Conservation (phyloP, 192 early-diverging fungal species). For the Pecoramyces ruminantium region DNA sequence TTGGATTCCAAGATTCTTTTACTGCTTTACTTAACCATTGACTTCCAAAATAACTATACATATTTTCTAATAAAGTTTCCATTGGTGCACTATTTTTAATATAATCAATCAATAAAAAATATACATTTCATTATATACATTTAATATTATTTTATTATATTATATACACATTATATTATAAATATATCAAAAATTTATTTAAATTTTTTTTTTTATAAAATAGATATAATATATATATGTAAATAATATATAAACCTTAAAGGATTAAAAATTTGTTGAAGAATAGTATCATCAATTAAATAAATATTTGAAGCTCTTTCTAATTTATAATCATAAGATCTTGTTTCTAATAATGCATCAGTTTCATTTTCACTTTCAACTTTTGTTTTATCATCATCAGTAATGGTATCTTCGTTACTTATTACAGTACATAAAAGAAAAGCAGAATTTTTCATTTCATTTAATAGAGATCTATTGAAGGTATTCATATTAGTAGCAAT, state of each 20-base stretch:
- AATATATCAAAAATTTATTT: too few species aligned
- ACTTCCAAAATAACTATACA: slow-evolving; percentile 43
- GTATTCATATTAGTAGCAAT: slow-evolving; percentile 39
- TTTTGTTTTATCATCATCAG: neutral
- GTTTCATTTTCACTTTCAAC: slow-evolving; percentile 1
- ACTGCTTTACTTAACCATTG: slow-evolving; percentile 47
- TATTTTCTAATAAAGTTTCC: slow-evolving; percentile 48
- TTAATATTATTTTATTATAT: too few species aligned
- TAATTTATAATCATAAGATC: slow-evolving; percentile 35
- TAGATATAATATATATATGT: too few species aligned
- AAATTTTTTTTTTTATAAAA: too few species aligned
- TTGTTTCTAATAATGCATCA: slow-evolving; percentile 8
- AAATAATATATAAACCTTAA: too few species aligned
- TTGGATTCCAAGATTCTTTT: slow-evolving; percentile 22
- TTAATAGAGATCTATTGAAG: slow-evolving; percentile 18
- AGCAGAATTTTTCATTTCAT: slow-evolving; percentile 34
- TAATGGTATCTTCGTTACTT: neutral
- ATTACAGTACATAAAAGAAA: slow-evolving; percentile 50
- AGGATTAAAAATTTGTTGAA: slow-evolving; percentile 56
- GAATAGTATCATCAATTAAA: slow-evolving; percentile 59
- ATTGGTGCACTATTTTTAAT: slow-evolving; percentile 36
- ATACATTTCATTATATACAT: too few species aligned
- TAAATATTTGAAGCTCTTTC: slow-evolving; percentile 54
- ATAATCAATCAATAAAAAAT: too few species aligned
- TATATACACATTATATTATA: too few species aligned